Evolutionary conservation across 208 protist genomes (phyloP), one percentile per base, ranked within the genome.

Genomic region (Acanthamoeba triangularis): DNA sequence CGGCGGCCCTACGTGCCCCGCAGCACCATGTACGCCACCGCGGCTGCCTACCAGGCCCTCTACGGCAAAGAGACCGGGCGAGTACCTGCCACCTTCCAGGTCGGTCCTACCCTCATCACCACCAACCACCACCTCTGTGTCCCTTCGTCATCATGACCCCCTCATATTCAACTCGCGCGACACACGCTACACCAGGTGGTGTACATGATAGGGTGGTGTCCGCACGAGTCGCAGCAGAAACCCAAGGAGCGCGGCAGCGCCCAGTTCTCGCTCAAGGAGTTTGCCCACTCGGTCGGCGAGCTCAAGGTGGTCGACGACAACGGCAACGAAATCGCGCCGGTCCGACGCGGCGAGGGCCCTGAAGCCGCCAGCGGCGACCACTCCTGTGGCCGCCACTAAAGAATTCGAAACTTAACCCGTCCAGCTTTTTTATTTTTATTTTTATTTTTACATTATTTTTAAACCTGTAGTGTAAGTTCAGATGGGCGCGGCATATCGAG

Each of bases 61-160:
- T 95, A 95, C 30, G 93, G 93, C 20, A 87, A 85, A 35, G 76
- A 85, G 61, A 14, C 90, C 41, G 93, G 93, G 52, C 37, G 54
- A 25, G 76, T 95, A 14, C 93, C 93, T 23, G 93, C 93, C n/a
- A 95, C 93, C 74, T 95, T 90, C 52, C 93, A 94, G 69, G 91
- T 94, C 0, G 3, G 13, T n/a, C 61, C 16, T 7, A 11, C 52
- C 16, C 3, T 6, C 23, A 30, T 67, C 61, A 30, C 30, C 61
- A n/a, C 11, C 23, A 65, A 3, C 23, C 3, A 13, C 54, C 54
- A 61, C 16, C 69, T 41, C 72, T 0, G 28, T 25, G 10, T 84
- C 4, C 11, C 25, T 52, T 16, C 28, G 3, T 84, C 35, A 47
- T 8, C 23, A 52, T 44, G 1, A 11, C 30, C 13, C 28, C 13